A percentile compares a stretch with the other conserved stretches of the same genome.
These are phyloP conservation scores for Alternaria triticimaculans DNA, from an alignment of 2,329 filamentous ascomycete genomes.

Conservation along the genomic window DNA sequence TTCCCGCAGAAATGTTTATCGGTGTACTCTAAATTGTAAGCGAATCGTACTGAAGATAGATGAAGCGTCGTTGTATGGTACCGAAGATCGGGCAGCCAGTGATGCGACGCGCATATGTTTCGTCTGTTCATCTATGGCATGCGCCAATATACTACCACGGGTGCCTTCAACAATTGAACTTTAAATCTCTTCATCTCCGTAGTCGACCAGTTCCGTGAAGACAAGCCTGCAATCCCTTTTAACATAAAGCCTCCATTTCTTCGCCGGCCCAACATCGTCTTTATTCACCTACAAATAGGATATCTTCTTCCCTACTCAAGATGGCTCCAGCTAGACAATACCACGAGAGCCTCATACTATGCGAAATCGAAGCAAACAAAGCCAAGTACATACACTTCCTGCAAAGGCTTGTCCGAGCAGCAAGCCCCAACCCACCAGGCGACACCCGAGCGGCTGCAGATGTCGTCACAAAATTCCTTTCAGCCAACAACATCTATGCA, in stretches of 20 bases:
- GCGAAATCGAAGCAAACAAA: not conserved
- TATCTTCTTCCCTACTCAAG: not conserved
- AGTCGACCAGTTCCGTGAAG: not conserved
- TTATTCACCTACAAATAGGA: not conserved
- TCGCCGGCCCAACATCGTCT: not conserved
- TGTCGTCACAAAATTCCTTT: not conserved
- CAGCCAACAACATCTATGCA: not conserved
- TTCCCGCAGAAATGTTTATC: accelerated
- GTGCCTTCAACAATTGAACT: not conserved
- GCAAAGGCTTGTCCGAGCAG: not conserved
- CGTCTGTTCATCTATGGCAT: not conserved
- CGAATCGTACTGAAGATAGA: not conserved
- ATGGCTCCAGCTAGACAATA: not conserved
- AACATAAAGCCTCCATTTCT: not conserved
- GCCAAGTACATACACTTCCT: not conserved
- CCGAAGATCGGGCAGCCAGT: not conserved
- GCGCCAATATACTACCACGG: not conserved
- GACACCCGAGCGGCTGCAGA: not conserved
- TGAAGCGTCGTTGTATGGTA: not conserved
- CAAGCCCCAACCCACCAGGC: not conserved
- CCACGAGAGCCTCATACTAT: not conserved
- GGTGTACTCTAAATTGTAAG: not conserved
- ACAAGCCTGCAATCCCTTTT: not conserved
- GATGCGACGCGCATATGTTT: not conserved
- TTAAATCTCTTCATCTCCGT: not conserved